Evolutionary conservation across 345 rosid genomes (phyloP).

Genomic region (Psidium friedrichsthalianum): DNA sequence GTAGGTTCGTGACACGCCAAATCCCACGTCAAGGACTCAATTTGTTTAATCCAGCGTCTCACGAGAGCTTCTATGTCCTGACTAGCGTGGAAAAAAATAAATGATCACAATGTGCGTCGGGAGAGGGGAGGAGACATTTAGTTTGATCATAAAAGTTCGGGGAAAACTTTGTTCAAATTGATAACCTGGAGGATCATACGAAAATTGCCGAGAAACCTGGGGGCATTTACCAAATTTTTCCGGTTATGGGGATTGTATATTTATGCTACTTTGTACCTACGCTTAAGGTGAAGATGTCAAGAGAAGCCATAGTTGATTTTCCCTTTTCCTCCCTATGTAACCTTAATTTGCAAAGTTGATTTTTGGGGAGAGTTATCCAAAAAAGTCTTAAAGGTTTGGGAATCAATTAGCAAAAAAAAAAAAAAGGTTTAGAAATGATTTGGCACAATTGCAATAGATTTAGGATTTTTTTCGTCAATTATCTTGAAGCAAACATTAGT

Average conservation of each 20-base stretch:
- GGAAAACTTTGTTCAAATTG: background rate
- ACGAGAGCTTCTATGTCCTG: background rate
- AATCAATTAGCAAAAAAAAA: too few species aligned
- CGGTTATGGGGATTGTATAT: background rate
- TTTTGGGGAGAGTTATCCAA: background rate
- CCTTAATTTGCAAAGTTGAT: background rate
- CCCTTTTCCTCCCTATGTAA: background rate
- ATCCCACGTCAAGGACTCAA: background rate
- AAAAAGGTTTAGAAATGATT: too few species aligned
- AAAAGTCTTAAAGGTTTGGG: too few species aligned
- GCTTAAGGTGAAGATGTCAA: background rate
- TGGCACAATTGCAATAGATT: too few species aligned
- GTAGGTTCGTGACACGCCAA: background rate
- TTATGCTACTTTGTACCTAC: background rate
- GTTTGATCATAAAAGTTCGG: background rate
- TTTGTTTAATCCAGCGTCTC: background rate
- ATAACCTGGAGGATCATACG: background rate
- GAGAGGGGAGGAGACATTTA: background rate
- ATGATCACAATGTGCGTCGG: background rate
- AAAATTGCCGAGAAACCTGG: background rate
- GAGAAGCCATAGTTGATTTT: background rate
- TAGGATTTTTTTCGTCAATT: background rate
- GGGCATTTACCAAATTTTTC: background rate
- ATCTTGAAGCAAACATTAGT: background rate
- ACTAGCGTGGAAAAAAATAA: background rate